These are phyloP conservation scores for Helotiales sp. DNA, from an alignment of 2,329 filamentous ascomycete genomes.

Conservation along the genomic window DNA sequence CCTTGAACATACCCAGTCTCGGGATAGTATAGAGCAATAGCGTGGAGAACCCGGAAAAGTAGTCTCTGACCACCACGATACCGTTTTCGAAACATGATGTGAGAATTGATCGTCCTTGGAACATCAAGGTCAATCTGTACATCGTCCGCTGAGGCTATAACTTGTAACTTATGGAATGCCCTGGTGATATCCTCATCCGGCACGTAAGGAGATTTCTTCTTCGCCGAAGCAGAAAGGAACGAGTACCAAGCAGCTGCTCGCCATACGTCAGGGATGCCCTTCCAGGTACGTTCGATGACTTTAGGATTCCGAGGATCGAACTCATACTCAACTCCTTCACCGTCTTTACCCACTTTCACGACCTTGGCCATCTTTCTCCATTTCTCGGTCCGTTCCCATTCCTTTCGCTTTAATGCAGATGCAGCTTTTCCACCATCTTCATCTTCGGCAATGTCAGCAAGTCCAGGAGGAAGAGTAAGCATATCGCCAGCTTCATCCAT, in stretches of 20 bases:
- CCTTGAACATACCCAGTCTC: conserved; percentile 95
- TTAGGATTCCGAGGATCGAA: conserved; percentile 85
- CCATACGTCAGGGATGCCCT: conserved; percentile 97
- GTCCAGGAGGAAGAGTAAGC: conserved; percentile 58
- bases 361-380: conserved; percentile 67
- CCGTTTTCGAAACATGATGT: conserved; percentile 94
- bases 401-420: conserved; percentile 61
- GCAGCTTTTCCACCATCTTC: conserved; percentile 51
- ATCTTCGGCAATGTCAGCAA: conserved; percentile 57
- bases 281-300: conserved; percentile 90
- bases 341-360: conserved; percentile 48
- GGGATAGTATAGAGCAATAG: conserved; percentile 86
- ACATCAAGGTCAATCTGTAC: conserved; percentile 97
- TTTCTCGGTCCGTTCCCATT: conserved; percentile 63
- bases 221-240: conserved; percentile 79
- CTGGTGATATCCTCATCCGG: conserved; percentile 71
- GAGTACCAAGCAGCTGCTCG: conserved; percentile 91
- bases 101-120: conserved; percentile 87
- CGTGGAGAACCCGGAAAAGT: conserved; percentile 89
- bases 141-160: conserved; percentile 79
- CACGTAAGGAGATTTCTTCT: conserved; percentile 58
- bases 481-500: conserved; percentile 69
- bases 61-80: conserved; percentile 92
- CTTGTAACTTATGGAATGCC: conserved; percentile 71
- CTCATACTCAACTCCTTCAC: conserved; percentile 64